Percentiles rank a stretch among this genome's conserved stretches.
Evolutionary conservation across 331 rosid genomes (phyloP).

Genomic region (Quercus phellos): DNA sequence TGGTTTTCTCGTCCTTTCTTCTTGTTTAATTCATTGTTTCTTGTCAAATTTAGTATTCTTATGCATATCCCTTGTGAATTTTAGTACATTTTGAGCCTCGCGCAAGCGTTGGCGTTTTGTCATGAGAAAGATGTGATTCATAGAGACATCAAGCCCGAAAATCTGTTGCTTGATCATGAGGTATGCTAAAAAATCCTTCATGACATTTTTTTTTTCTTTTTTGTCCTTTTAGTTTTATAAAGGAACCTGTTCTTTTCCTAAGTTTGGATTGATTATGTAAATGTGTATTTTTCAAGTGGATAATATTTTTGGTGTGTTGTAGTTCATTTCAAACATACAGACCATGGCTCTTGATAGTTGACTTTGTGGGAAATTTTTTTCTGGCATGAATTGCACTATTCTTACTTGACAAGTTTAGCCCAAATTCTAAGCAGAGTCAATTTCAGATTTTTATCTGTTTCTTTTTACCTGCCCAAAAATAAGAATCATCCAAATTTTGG

Average conservation of each 20-base stretch:
- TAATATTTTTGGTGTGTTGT: neutral
- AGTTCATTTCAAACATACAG: neutral
- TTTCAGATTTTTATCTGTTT: neutral
- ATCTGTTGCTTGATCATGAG: slow-evolving; percentile 82
- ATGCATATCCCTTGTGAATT: slow-evolving; percentile 21
- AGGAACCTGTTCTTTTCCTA: neutral
- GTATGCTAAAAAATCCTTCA: slow-evolving; percentile 25
- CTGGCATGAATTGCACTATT: neutral
- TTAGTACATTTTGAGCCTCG: slow-evolving; percentile 72
- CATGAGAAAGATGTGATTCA: slow-evolving; percentile 91
- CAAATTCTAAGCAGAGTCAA: neutral
- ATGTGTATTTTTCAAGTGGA: neutral
- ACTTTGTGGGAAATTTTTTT: neutral
- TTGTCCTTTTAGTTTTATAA: neutral
- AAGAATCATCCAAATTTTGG: neutral
- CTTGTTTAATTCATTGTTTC: neutral
- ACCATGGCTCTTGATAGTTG: neutral
- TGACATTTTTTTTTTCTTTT: neutral
- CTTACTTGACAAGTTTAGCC: neutral
- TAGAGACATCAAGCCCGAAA: slow-evolving; percentile 91
- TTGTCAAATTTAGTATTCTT: neutral
- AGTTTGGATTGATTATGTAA: neutral
- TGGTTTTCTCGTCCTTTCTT: neutral
- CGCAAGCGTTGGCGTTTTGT: slow-evolving; percentile 80
- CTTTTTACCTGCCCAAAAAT: neutral